A percentile compares a stretch with the other conserved stretches of the same genome.
These are phyloP conservation scores for Flaveria brownii DNA, from an alignment of 129 eudicot genomes.

Conservation along the genomic window DNA sequence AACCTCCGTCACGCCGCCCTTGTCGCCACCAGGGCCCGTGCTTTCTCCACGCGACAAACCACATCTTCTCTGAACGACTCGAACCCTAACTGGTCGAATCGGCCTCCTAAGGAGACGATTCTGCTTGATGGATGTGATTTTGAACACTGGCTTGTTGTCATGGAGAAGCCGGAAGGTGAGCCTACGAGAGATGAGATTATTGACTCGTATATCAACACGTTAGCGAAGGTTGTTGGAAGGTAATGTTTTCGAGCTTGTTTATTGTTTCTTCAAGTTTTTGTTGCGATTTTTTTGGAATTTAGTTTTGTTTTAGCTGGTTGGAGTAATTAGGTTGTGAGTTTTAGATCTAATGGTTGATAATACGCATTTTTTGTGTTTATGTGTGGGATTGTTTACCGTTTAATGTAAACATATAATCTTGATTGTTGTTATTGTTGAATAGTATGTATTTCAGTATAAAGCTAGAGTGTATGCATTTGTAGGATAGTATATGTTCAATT, in stretches of 20 bases:
- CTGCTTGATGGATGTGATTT: conserved; percentile 93
- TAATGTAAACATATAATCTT: background rate
- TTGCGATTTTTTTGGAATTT: background rate
- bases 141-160: conserved; percentile 91
- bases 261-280: no score
- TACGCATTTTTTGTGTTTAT: background rate
- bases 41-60: conserved; percentile 64
- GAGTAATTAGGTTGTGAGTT: background rate
- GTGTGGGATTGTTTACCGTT: background rate
- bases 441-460: background rate
- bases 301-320: background rate
- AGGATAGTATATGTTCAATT: background rate
- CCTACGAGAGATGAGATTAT: conserved; percentile 82
- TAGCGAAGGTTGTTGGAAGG: conserved; percentile 81
- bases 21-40: conserved; percentile 38
- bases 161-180: conserved; percentile 77
- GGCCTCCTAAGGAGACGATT: conserved; percentile 94
- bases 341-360: background rate
- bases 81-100: conserved; percentile 84
- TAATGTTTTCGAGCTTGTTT: background rate
- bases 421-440: conserved; percentile 2
- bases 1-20: conserved; percentile 39
- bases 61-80: conserved; percentile 72
- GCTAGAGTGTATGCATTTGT: background rate
- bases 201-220: conserved; percentile 65